Evolutionary conservation across 2,329 filamentous ascomycete genomes (phyloP), one percentile per base, ranked within the genome.

Genomic region (Lomentospora prolificans): DNA sequence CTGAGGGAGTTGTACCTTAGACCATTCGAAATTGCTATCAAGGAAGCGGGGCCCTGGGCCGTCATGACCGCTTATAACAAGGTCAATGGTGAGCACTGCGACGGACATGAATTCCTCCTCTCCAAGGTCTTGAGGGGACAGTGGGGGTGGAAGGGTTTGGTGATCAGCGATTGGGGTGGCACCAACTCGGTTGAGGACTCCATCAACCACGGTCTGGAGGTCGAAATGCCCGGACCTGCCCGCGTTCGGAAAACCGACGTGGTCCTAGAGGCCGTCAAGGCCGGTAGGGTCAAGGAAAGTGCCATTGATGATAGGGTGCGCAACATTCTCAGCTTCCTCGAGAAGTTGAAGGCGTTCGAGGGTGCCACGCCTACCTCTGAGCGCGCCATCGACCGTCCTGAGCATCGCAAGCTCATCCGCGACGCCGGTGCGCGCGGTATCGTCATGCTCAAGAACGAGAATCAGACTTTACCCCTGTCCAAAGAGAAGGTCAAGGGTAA

Each of bases 401-500:
- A 72, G 55, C 62, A 66, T 17, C 52, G 52, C 5, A 24, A n/a
- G 4, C 55, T 66, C 7, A 66, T 66, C n/a, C 59, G 64, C 22
- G 64, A 66, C 50, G 64, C 63, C 31, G 64, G 64, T 12, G 62
- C 64, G 6, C 2, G 64, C 60, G 75, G 80, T 8, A 83, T 79
- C 56, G 81, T 86, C 1, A 67, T 90, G 17, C 72, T 90, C 55
- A 87, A 87, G 72, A 89, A 89, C 64, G 71, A 72, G 2, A 74
- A 65, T 50, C 70, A 69, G 24, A 71, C 76, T 6, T 69, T 88
- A 1, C 85, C 85, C 0, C 70, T 87, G 6, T 74, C 75, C 55
- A 73, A 72, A 31, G 63, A 65, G 1, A 64, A 63, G 57, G 57
- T 66, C 19, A 64, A 64, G 57, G 66, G 65, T 31, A 68, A 67